A percentile compares a stretch with the other conserved stretches of the same genome.
Evolutionary conservation across 345 rosid species (phyloP).

Genomic region (Melaleuca quinquenervia): DNA sequence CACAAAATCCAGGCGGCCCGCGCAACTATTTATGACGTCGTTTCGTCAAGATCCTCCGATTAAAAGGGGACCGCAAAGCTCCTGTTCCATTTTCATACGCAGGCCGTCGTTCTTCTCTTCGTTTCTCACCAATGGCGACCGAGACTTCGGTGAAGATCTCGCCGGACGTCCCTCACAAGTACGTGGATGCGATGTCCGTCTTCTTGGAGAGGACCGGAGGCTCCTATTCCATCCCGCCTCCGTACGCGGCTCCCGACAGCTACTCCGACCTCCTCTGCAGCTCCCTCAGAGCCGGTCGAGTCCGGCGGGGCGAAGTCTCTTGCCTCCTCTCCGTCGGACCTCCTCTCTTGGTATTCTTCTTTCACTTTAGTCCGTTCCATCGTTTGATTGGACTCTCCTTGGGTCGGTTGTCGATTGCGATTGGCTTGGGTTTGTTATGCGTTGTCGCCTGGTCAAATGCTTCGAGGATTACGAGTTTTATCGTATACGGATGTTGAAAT

Average conservation of each 20-base stretch:
- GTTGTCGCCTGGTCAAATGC: not conserved
- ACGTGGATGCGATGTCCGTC: not conserved
- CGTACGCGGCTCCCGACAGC: slow-evolving; percentile 14
- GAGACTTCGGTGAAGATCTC: not conserved
- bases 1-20: not conserved
- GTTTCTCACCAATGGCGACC: not conserved
- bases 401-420: not conserved
- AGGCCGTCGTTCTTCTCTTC: not conserved
- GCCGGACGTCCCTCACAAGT: not conserved
- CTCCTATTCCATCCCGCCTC: not conserved
- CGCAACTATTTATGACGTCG: not conserved
- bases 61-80: not conserved
- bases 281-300: slow-evolving; percentile 24
- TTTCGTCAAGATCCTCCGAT: not conserved
- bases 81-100: not conserved
- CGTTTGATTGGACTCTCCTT: not conserved
- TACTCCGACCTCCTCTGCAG: slow-evolving; percentile 36
- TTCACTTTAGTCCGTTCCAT: not conserved
- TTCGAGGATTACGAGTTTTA: not conserved
- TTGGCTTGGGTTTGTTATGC: not conserved
- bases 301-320: slow-evolving; percentile 45
- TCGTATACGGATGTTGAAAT: not conserved
- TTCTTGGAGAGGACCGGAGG: not conserved
- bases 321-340: slow-evolving; percentile 51
- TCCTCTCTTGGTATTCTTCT: slow-evolving; percentile 22